Evolutionary conservation across 2,329 filamentous ascomycete genomes (phyloP).

Genomic region (Monilinia fructigena): DNA sequence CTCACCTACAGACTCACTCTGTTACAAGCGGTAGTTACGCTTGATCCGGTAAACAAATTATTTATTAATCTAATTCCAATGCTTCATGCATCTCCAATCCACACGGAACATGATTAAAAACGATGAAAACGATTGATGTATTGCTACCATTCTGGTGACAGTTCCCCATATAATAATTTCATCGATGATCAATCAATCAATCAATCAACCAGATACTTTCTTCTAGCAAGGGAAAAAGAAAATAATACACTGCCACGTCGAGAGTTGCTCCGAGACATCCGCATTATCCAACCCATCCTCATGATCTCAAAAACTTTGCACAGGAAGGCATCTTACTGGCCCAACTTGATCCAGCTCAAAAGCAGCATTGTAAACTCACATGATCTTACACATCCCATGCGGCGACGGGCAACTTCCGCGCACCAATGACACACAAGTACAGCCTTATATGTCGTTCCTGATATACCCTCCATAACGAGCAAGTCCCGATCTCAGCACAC

Average conservation of each 20-base stretch:
- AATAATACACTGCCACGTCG: slow-evolving; percentile 22
- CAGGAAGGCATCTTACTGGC: slow-evolving; percentile 9
- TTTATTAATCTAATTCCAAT: slow-evolving; percentile 18
- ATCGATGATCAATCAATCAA: background rate
- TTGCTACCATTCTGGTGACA: slow-evolving; percentile 14
- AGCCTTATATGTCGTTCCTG: slow-evolving; percentile 23
- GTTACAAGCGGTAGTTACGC: slow-evolving; percentile 22
- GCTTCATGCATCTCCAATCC: slow-evolving; percentile 10
- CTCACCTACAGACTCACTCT: background rate
- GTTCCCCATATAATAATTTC: background rate
- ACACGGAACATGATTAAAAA: background rate
- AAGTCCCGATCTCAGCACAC: slow-evolving; percentile 15
- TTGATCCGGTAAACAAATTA: slow-evolving; percentile 18
- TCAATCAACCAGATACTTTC: background rate
- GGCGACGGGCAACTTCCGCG: slow-evolving; percentile 25
- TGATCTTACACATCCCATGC: slow-evolving; percentile 22
- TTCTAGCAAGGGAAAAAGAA: background rate
- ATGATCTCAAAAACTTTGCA: slow-evolving; percentile 1
- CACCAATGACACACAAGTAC: slow-evolving; percentile 23
- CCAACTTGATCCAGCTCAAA: slow-evolving; percentile 11
- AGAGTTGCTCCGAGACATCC: slow-evolving; percentile 23
- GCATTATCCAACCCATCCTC: background rate
- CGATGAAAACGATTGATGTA: background rate
- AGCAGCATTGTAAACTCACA: slow-evolving; percentile 24
- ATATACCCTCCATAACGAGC: slow-evolving; percentile 25